These are phyloP conservation scores for Coniella lustricola DNA, from an alignment of 2,329 filamentous ascomycete genomes.

Conservation along the genomic window DNA sequence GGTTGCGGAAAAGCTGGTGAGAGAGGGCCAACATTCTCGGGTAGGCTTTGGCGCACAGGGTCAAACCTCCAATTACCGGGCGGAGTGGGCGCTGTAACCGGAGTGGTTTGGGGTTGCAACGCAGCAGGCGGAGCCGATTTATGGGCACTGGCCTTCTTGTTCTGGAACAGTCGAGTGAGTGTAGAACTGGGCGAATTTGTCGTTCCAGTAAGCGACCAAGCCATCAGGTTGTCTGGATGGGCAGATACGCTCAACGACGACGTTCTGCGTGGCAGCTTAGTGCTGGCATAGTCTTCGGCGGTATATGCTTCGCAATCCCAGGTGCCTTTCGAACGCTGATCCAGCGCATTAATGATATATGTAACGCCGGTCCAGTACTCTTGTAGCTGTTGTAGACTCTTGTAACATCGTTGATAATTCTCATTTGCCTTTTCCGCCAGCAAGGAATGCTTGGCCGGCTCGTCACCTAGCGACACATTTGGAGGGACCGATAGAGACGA, in stretches of 20 bases:
- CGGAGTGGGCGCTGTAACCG: slow-evolving; percentile 30
- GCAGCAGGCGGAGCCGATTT: slow-evolving; percentile 20
- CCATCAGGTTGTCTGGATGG: slow-evolving; percentile 50
- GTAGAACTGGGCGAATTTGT: slow-evolving; percentile 81
- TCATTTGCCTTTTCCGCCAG: slow-evolving; percentile 76
- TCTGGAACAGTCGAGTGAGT: slow-evolving; percentile 72
- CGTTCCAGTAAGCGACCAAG: slow-evolving; percentile 81
- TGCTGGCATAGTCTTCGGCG: slow-evolving; percentile 70
- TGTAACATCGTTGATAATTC: slow-evolving; percentile 83
- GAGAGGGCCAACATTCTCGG: slow-evolving; percentile 41
- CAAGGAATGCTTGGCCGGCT: slow-evolving; percentile 60
- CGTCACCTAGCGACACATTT: slow-evolving; percentile 43
- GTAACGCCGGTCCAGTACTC: slow-evolving; percentile 80
- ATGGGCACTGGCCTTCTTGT: slow-evolving; percentile 31
- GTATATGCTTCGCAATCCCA: slow-evolving; percentile 67
- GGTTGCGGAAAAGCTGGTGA: slow-evolving; percentile 43
- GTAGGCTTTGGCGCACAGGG: slow-evolving; percentile 49
- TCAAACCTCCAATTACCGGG: slow-evolving; percentile 56
- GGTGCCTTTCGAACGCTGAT: slow-evolving; percentile 82
- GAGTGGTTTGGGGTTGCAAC: slow-evolving; percentile 7
- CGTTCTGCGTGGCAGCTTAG: slow-evolving; percentile 42
- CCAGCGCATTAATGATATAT: slow-evolving; percentile 79
- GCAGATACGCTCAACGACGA: slow-evolving; percentile 38
- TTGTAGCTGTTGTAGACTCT: slow-evolving; percentile 73
- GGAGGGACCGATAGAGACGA: slow-evolving; percentile 61